These are phyloP conservation scores for Saccharum spontaneum DNA, from an alignment of 176 grass and related monocot genomes.

Conservation along the genomic window DNA sequence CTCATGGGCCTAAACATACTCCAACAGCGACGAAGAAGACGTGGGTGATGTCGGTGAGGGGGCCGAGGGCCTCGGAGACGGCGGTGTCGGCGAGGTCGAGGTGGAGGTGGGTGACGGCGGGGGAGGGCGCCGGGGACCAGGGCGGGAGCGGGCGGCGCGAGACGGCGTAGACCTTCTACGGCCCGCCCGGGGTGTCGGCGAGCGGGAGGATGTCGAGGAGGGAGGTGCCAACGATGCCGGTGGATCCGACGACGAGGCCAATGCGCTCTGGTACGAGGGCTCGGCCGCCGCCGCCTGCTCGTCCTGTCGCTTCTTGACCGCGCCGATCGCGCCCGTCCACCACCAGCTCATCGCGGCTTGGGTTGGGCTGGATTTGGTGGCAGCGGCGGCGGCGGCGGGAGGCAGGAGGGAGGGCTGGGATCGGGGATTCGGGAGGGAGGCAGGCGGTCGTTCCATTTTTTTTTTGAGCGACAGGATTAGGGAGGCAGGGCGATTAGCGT, in stretches of 20 bases:
- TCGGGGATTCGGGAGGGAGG: background rate
- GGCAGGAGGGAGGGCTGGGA: background rate
- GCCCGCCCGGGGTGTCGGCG: constrained; percentile 67
- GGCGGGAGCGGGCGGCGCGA: constrained; percentile 56
- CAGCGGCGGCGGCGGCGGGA: background rate
- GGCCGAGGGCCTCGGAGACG: constrained; percentile 44
- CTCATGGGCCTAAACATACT: no score
- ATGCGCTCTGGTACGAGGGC: constrained; percentile 49
- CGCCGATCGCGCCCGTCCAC: constrained; percentile 84
- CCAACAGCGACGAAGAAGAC: constrained; percentile 66
- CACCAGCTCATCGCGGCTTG: constrained; percentile 70
- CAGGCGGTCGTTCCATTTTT: no score
- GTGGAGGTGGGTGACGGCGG: constrained; percentile 43
- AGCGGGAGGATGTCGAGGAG: constrained; percentile 86
- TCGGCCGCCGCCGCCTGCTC: constrained; percentile 34
- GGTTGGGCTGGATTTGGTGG: background rate
- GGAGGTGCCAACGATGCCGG: constrained; percentile 66
- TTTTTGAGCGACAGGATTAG: no score
- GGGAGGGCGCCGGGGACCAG: constrained; percentile 46
- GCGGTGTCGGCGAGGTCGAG: constrained; percentile 56
- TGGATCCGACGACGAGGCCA: constrained; percentile 73
- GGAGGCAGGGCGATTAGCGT: no score
- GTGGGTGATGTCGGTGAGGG: constrained; percentile 62
- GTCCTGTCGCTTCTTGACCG: constrained; percentile 67
- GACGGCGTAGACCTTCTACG: constrained; percentile 87